Base-by-base conservation (phyloP, 2,329 filamentous ascomycete species). In the Lecanosticta acicola region DNA sequence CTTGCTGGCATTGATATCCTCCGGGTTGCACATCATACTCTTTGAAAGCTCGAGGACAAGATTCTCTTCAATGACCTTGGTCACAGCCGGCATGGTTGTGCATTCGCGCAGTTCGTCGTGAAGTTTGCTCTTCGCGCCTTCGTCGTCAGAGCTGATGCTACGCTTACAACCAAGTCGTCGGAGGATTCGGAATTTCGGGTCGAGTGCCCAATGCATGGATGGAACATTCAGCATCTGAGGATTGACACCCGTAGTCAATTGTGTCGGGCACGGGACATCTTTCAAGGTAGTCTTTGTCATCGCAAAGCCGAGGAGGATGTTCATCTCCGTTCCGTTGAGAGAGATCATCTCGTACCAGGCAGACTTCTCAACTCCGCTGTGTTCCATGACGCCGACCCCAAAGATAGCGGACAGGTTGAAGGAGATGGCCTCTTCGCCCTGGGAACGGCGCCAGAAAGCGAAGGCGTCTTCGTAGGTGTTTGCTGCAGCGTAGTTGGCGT, bases 401-500 rank as follows among this genome's bases (percentile, higher is more conserved):
- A 63, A 57, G 10, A 82, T 70, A 2, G 71, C 70, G 0, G 76
- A 77, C 18, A 82, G 63, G 53, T 80, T 71, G 1, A 83, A 64
- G 0, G 70, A 71, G 0, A 72, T 67, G 21, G 70, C 72, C 2
- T 68, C 63, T 2, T 73, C 58, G 2, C 72, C 72, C 16, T 59
- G 60, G 1, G 58, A 58, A 0, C 64, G 61, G 2, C 73, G 66
- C 48, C 71, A 59, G 14, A 64, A 61, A 2, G 62, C 65, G 16
- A 56, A 32, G 20, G 16, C 36, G 18, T 36, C 36, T 41, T 41
- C 32, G 3, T 13, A 24, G 5, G 18, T 45, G 29, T 56, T 80
- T 1, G 74, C 77, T 0, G 76, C 75, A 1, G 76, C 72, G 46
- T 81, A 81, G 59, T 79, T 79, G n/a, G 75, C 71, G 48, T 81